Percentiles rank a stretch among this genome's conserved stretches.
Conservation (phyloP, 306 rosid genomes). For the Vigna angularis region DNA sequence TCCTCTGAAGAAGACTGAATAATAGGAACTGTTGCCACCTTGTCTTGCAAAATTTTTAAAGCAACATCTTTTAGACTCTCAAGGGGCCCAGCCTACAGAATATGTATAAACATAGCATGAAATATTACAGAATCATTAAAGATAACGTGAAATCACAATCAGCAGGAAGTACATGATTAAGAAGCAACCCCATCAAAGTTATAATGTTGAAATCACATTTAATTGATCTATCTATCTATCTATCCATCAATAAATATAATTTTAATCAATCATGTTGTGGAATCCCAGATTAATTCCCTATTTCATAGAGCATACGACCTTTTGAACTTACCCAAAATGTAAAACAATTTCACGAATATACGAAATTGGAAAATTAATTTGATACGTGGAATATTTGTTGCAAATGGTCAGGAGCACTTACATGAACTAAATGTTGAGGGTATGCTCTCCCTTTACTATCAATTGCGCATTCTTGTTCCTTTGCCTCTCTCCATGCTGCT, state of each 20-base stretch:
- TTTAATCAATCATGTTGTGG: constrained; percentile 10
- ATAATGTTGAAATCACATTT: constrained; percentile 14
- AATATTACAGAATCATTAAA: constrained; percentile 31
- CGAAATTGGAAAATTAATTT: constrained; percentile 10
- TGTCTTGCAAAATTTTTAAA: constrained; percentile 61
- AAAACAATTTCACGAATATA: not conserved
- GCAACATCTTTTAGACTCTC: constrained; percentile 70
- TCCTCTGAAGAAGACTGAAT: constrained; percentile 49
- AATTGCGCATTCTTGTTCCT: constrained; percentile 41
- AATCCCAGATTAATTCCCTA: constrained; percentile 13
- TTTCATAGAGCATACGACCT: not conserved
- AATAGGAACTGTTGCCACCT: constrained; percentile 67
- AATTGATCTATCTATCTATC: not conserved
- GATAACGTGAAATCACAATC: constrained; percentile 23
- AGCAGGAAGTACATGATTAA: constrained; percentile 21
- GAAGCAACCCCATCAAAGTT: constrained; percentile 7
- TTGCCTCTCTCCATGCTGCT: constrained; percentile 72
- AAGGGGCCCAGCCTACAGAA: constrained; percentile 65
- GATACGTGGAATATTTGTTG: not conserved
- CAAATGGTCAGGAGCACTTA: constrained; percentile 50
- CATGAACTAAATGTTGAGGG: constrained; percentile 56
- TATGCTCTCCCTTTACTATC: constrained; percentile 46
- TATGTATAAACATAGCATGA: constrained; percentile 31
- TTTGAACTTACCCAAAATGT: constrained; percentile 4
- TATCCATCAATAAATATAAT: not conserved